phyloP scores from a whole-genome alignment of 345 rosid genomes.

The Salix exigua region DNA sequence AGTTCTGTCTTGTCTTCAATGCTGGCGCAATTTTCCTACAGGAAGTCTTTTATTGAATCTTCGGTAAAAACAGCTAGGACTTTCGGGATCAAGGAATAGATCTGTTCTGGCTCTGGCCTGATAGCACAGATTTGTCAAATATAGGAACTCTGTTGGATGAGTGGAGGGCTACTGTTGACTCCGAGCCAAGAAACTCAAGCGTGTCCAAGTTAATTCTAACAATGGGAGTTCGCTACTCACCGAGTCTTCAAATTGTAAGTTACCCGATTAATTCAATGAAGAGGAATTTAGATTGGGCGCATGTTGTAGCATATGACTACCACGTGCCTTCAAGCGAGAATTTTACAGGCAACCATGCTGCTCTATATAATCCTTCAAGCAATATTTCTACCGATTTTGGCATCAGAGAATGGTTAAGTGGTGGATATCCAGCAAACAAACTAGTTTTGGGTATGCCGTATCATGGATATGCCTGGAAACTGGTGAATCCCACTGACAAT shows the following conservation, averaged over 20 bases:
- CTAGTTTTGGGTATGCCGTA: constrained; percentile 33
- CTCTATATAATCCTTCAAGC: constrained; percentile 21
- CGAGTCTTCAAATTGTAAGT: background rate
- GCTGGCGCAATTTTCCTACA: constrained; percentile 13
- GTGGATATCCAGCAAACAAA: constrained; percentile 24
- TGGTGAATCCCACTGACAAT: constrained; percentile 16
- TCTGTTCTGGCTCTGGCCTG: constrained; percentile 30
- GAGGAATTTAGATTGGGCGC: constrained; percentile 30
- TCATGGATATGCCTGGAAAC: constrained; percentile 31
- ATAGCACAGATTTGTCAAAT: constrained; percentile 17
- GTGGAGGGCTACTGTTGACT: constrained; percentile 22
- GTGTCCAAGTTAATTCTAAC: constrained; percentile 5
- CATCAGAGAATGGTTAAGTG: constrained; percentile 23
- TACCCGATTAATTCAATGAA: constrained; percentile 25
- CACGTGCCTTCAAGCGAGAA: constrained; percentile 27
- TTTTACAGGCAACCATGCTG: constrained; percentile 28
- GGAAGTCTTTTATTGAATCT: constrained; percentile 25
- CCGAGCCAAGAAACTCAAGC: constrained; percentile 6
- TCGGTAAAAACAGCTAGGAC: constrained; percentile 16
- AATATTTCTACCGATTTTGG: constrained; percentile 25
- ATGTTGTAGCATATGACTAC: constrained; percentile 25
- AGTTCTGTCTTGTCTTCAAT: constrained; percentile 26
- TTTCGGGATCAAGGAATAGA: constrained; percentile 30
- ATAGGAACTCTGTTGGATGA: constrained; percentile 22
- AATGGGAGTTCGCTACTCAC: constrained; percentile 14